Evolutionary conservation across 768 basidiomycete species (phyloP), one percentile per base, ranked within the genome.

Genomic region (Gloeophyllum trabeum): DNA sequence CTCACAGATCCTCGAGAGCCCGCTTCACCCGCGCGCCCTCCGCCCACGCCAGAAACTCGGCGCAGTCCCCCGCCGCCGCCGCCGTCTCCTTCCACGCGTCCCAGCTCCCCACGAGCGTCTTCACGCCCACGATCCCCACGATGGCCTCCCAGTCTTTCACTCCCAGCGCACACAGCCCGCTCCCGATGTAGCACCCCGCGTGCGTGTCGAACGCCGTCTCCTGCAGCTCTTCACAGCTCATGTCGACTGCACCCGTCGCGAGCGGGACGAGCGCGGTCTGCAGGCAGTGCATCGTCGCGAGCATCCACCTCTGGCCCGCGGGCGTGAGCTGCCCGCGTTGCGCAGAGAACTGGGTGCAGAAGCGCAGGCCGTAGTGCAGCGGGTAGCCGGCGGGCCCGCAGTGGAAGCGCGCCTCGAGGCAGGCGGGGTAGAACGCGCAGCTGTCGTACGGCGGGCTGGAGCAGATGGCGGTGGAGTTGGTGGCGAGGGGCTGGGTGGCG

Each of bases 381-480:
- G 70, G 70, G 43, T 71, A 73, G 0, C 68, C 70, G 0, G 44
- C 16, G 0, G 61, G 52, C 0, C 70, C 69, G 38, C 71, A 72
- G n/a, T 67, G 56, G 46, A 66, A 71, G 20, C 58, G 56, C 4
- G 65, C 40, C 45, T 72, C 69, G 44, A 70, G 59, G 44, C 70
- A 73, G 49, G 61, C 51, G 26, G 57, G 46, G 51, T 71, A 71
- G 54, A 71, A 73, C 3, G 55, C 28, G 49, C 71, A 73, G 13
- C 56, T 60, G 42, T 64, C 61, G 36, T 49, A 52, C 2, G 59
- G 61, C 3, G 70, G 68, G 39, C 47, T 45, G 10, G 47, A 24
- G 24, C 59, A 60, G 24, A 44, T 40, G 21, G 39, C 39, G 6
- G 14, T 4, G 24, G 32, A n/a, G n/a, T n/a, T n/a, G n/a, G n/a